Evolutionary conservation across 768 basidiomycete genomes (phyloP), one percentile per base, ranked within the genome.

Genomic region (Leccinum imitatum): DNA sequence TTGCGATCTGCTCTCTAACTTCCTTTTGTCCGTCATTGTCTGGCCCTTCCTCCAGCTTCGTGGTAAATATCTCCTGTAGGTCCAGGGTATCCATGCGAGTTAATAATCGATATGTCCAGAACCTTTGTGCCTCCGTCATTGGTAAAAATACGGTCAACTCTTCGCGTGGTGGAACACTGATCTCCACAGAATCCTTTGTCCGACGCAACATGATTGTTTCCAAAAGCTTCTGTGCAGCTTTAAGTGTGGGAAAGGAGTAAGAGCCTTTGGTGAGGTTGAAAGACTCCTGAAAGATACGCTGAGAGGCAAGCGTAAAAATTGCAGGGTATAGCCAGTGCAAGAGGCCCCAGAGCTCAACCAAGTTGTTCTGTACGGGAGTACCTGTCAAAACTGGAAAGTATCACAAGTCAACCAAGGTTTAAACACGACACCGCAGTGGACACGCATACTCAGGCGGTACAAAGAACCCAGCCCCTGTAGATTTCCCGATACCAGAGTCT

Each of bases 341-440:
- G 13, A 85, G 71, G 23, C 77, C 67, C 85, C 83, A 84, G 15
- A 87, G 75, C 66, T 87, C 85, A 19, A 78, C 69, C 11, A 87
- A 69, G 61, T 87, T 83, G 63, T 87, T 87, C 65, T 90, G 89
- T 0, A 91, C 79, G 0, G 89, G 89, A 0, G 89, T 91, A 23
- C 89, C 89, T 0, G 87, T 89, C 59, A 91, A 74, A 59, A 91
- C 84, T 85, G 17, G 37, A 21, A 5, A 15, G 33, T 27, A 17
- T 31, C 15, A 13, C 8, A 14, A 35, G 21, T 65, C 19, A 54
- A 44, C 4, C 56, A 17, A 60, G 23, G 6, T 10, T 15, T 1
- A 7, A 59, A 48, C 30, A 7, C 13, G 11, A 46, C 15, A 39
- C 14, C 48, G 48, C 14, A n/a, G 7, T 17, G 17, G 27, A 39